These are phyloP conservation scores for Arthrobotrys conoides DNA, from an alignment of 2,329 filamentous ascomycete species.

Conservation along the genomic window DNA sequence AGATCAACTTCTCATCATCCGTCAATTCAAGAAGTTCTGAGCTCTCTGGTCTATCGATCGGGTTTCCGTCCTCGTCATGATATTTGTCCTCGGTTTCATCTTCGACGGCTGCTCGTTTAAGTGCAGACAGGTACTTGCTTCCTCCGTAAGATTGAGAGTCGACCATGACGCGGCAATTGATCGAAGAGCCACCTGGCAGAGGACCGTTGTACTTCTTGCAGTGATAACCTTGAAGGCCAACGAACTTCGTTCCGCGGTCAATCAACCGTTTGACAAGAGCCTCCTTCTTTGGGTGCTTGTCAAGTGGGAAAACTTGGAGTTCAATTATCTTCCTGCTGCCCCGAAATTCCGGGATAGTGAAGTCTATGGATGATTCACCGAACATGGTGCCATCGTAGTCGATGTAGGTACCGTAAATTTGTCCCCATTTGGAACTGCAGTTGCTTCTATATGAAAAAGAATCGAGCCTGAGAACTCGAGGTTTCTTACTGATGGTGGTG, in stretches of 20 bases:
- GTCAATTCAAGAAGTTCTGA: slow-evolving; percentile 66
- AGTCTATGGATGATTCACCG: neutral
- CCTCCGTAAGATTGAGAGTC: slow-evolving; percentile 59
- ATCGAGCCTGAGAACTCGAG: slow-evolving; percentile 4
- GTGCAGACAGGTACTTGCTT: neutral
- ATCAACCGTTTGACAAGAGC: slow-evolving; percentile 5
- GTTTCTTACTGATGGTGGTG: neutral
- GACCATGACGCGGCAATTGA: slow-evolving; percentile 66
- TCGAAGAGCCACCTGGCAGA: slow-evolving; percentile 1
- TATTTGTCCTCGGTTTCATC: neutral
- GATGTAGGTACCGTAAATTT: slow-evolving; percentile 2
- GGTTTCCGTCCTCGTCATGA: slow-evolving; percentile 23
- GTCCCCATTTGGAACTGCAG: neutral
- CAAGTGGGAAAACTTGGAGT: slow-evolving; percentile 66
- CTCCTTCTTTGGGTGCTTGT: slow-evolving; percentile 19
- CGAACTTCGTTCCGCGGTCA: slow-evolving; percentile 44
- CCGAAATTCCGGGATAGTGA: neutral
- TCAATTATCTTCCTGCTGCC: slow-evolving; percentile 62
- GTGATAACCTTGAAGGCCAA: slow-evolving; percentile 34
- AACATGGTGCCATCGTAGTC: slow-evolving; percentile 35
- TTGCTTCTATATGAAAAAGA: neutral
- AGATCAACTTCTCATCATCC: slow-evolving; percentile 86
- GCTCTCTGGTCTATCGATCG: neutral
- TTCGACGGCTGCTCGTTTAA: neutral
- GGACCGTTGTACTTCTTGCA: slow-evolving; percentile 61